Conservation (phyloP, 2,329 filamentous ascomycete genomes). For the Akanthomyces lecanii region DNA sequence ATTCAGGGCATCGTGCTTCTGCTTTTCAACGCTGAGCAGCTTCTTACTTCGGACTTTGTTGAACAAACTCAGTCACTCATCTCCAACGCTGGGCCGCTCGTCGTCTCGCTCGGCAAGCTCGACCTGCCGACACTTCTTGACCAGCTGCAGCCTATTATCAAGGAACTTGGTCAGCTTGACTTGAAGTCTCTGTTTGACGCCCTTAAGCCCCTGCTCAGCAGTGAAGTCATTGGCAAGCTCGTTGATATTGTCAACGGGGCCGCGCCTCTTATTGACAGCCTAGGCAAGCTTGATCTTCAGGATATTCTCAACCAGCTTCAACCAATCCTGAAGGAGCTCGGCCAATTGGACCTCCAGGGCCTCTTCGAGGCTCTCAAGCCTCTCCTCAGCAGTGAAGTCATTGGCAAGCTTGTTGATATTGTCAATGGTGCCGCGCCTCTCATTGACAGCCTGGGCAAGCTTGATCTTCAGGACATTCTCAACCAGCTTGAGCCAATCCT, state of each 20-base stretch:
- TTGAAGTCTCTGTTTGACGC: slow-evolving; percentile 19
- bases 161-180: slow-evolving; percentile 19
- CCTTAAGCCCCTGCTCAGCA: slow-evolving; percentile 15
- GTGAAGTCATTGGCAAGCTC: background rate
- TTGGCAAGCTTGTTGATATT: no score
- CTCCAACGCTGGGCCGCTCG: slow-evolving; percentile 8
- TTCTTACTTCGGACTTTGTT: slow-evolving; percentile 16
- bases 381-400: no score
- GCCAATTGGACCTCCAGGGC: no score
- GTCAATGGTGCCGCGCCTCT: slow-evolving; percentile 26
- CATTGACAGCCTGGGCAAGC: slow-evolving; percentile 29
- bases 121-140: slow-evolving; percentile 22
- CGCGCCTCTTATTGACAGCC: slow-evolving; percentile 29
- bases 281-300: slow-evolving; percentile 32
- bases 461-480: slow-evolving; percentile 29
- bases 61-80: slow-evolving; percentile 20
- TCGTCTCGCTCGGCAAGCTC: slow-evolving; percentile 9
- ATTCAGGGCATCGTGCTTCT: slow-evolving; percentile 19
- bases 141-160: slow-evolving; percentile 28
- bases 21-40: slow-evolving; percentile 17
- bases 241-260: slow-evolving; percentile 12
- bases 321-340: no score
- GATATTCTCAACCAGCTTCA: slow-evolving; percentile 15
- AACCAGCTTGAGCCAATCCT: no score
- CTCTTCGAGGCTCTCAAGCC: no score